phyloP scores from a whole-genome alignment of 352 stramenopile genomes.

The Pythium utonaiense region DNA sequence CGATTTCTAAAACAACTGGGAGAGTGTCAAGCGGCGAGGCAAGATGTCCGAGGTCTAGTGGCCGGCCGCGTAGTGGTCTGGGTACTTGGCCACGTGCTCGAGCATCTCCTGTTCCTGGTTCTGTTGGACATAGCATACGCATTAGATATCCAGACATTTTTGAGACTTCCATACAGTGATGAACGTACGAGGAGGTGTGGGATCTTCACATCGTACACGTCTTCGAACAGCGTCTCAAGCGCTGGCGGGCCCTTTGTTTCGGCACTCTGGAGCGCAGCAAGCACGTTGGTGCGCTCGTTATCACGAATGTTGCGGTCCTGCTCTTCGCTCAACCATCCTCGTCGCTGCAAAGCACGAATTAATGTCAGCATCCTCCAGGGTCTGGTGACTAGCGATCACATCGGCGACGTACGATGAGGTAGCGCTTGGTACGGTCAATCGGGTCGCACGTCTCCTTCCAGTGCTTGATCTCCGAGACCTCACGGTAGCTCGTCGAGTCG shows the following conservation, averaged over 20 bases:
- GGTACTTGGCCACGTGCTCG: conserved; percentile 92
- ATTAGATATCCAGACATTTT: not conserved
- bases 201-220: conserved; percentile 96
- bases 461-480: conserved; percentile 90
- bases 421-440: conserved; percentile 89
- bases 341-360: conserved; percentile 33
- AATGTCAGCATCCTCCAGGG: not conserved
- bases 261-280: conserved; percentile 82
- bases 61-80: conserved; percentile 78
- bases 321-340: conserved; percentile 88
- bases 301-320: conserved; percentile 84
- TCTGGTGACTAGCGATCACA: not conserved
- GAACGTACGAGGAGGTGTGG: conserved; percentile 81
- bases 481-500: conserved; percentile 96
- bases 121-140: conserved; percentile 20
- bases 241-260: conserved; percentile 90
- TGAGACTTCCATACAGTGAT: not conserved
- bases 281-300: conserved; percentile 88
- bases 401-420: conserved; percentile 66
- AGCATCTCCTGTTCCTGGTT: conserved; percentile 92
- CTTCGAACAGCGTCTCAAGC: conserved; percentile 94
- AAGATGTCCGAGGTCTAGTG: conserved; percentile 25
- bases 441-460: conserved; percentile 90
- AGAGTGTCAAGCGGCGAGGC: not conserved
- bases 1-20: conserved; percentile 10